Percentiles rank a stretch among this genome's conserved stretches.
Conservation (phyloP, 768 basidiomycete species). For the Boletus fagicola region DNA sequence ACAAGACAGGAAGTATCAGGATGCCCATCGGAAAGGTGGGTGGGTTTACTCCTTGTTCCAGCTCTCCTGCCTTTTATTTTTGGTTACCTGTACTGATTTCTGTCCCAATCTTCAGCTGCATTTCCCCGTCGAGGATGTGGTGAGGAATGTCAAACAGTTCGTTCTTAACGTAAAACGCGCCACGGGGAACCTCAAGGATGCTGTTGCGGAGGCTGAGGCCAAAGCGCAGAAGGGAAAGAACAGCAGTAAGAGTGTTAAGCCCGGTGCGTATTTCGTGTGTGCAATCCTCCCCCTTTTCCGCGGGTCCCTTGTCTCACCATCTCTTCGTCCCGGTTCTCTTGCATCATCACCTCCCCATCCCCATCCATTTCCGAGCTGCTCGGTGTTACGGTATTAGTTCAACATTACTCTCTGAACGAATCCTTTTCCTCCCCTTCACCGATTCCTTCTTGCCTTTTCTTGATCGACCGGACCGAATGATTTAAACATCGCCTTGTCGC, state of each 20-base stretch:
- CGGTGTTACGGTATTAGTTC: background rate
- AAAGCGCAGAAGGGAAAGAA: constrained; percentile 40
- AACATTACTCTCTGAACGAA: background rate
- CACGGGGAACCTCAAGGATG: constrained; percentile 65
- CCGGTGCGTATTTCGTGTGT: constrained; percentile 31
- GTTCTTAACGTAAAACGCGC: constrained; percentile 69
- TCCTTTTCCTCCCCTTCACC: background rate
- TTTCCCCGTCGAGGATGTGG: constrained; percentile 72
- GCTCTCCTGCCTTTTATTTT: background rate
- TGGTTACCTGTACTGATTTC: constrained; percentile 1
- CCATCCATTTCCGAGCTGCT: background rate
- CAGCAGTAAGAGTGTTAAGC: constrained; percentile 43
- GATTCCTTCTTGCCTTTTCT: background rate
- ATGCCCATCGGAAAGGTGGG: constrained; percentile 76
- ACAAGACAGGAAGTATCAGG: constrained; percentile 80
- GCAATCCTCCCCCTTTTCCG: background rate
- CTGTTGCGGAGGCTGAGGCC: constrained; percentile 36
- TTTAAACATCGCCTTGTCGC: background rate
- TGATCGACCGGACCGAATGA: constrained; percentile 3
- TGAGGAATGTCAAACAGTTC: constrained; percentile 77
- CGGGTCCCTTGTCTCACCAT: background rate
- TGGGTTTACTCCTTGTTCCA: constrained; percentile 21
- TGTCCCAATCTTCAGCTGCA: constrained; percentile 50
- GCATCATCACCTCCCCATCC: background rate
- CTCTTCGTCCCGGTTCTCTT: background rate